Evolutionary conservation across 2,329 filamentous ascomycete species (phyloP), one percentile per base, ranked within the genome.

Genomic region (Phialophora tarda): DNA sequence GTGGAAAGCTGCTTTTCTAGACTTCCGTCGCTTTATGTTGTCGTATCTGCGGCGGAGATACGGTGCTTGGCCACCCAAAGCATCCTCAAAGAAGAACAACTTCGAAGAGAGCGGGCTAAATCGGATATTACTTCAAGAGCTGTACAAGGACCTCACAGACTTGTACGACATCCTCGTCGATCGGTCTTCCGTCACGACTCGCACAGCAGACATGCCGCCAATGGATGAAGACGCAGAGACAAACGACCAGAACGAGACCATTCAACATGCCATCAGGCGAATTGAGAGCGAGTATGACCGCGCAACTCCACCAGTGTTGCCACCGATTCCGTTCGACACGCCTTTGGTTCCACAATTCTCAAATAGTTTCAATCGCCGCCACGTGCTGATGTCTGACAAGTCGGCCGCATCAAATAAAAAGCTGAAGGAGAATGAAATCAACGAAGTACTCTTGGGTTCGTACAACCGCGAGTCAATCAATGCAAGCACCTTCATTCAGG

Each of bases 91-190:
- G 83, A 97, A 96, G 84, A 96, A 97, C 75, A 86, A 89, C 0
- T 92, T 97, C 70, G 89, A 91, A 30, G 92, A 93, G 72, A 91
- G 88, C 71, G 94, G 94, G 0, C 83, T 98, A 24, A 97, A 97
- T 77, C 86, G 95, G 26, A 79, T 92, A 53, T 91, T 97, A 5
- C 82, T 97, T 50, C 88, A 88, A 75, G 89, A 91, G 51, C 80
- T 98, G 8, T 98, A 97, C 78, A 85, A 88, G 28, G 94, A 99
- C 76, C 87, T 97, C 74, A 91, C 91, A 72, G 87, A 89, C 47
- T 82, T 98, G 17, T 98, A 98, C 78, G 93, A 98, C 74, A 82
- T 97, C 65, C 81, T 97, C 14, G 95, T 92, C 4, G 92, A 98
- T 76, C 89, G 93, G 26, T 86, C 85, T 28, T 85, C 87, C 38